Evolutionary conservation across 176 grass and related monocot genomes (phyloP), one percentile per base, ranked within the genome.

Genomic region (Dactylis glomerata): DNA sequence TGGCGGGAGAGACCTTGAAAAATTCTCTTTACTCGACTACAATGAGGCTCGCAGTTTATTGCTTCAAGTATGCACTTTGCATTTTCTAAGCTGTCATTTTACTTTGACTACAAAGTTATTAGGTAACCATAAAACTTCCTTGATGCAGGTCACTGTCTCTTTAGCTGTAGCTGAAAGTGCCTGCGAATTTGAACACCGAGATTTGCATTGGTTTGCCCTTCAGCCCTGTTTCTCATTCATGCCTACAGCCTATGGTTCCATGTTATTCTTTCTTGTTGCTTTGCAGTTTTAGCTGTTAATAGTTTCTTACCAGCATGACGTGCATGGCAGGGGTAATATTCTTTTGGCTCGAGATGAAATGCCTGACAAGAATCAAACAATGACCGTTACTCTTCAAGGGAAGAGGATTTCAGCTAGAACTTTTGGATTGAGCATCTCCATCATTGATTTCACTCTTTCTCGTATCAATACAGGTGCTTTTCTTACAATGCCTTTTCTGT

Each of bases 361-460:
- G 37, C 75, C 79, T 72, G 67, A 90, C 24, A 87, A 34, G 37
- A 65, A 78, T 63, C 63, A 44, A 23, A 86, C 44, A 66, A 76
- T 85, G 45, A 83, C 74, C 34, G 92, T 92, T 71, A 83, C 56
- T 76, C 79, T 94, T 86, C 47, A 90, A 90, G 93, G 91, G 79
- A 86, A 90, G 45, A 95, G 45, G 76, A 89, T 85, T 84, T 66
- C 37, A 63, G 84, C 81, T 67, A 83, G 51, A 77, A 90, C 84
- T 31, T 98, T 92, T 87, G 96, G 96, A 36, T 66, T 98, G 62
- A 85, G 64, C 20, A 34, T 93, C 67, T 89, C 91, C 16, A 95
- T 98, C 85, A 94, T 98, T 78, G 96, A 98, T 78, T 98, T 98
- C 45, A 98, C 93, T 8, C 96, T 98, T 84, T 98, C 96, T 79